These are phyloP conservation scores for Pseudozyma sp. DNA, from an alignment of 1,284 basidiomycete genomes.

Conservation along the genomic window DNA sequence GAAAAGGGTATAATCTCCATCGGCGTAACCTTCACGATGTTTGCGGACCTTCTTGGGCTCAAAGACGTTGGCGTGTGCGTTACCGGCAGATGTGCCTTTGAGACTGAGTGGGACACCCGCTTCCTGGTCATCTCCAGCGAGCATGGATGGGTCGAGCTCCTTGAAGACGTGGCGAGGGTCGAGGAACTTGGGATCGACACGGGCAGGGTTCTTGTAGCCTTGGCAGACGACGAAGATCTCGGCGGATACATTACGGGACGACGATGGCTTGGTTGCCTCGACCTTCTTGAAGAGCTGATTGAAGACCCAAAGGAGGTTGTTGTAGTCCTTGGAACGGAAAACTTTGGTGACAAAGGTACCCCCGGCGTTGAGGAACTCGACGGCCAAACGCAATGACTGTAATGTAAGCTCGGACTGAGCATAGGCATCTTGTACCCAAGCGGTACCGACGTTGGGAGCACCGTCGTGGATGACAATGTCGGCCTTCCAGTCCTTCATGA, in stretches of 20 bases:
- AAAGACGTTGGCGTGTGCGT: constrained; percentile 80
- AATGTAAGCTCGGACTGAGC: constrained; percentile 96
- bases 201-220: constrained; percentile 92
- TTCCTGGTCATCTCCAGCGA: constrained; percentile 23
- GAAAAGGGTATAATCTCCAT: constrained; percentile 92
- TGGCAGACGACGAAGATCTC: constrained; percentile 99
- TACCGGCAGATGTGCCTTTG: constrained; percentile 61
- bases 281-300: constrained; percentile 95
- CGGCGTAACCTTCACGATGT: constrained; percentile 93
- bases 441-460: constrained; percentile 98
- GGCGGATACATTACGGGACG: constrained; percentile 97
- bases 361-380: constrained; percentile 92
- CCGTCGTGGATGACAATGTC: constrained; percentile 99
- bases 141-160: constrained; percentile 74
- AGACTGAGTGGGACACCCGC: constrained; percentile 46
- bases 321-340: constrained; percentile 98
- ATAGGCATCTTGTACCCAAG: constrained; percentile 99
- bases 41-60: constrained; percentile 96
- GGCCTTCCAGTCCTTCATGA: constrained; percentile 99
- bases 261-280: constrained; percentile 98
- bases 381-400: constrained; percentile 94
- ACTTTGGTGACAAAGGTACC: constrained; percentile 95
- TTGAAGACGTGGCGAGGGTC: constrained; percentile 99
- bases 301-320: constrained; percentile 98
- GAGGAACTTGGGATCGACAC: constrained; percentile 97